These are phyloP conservation scores for Cladosporium phlei DNA, from an alignment of 2,329 filamentous ascomycete species.

Conservation along the genomic window DNA sequence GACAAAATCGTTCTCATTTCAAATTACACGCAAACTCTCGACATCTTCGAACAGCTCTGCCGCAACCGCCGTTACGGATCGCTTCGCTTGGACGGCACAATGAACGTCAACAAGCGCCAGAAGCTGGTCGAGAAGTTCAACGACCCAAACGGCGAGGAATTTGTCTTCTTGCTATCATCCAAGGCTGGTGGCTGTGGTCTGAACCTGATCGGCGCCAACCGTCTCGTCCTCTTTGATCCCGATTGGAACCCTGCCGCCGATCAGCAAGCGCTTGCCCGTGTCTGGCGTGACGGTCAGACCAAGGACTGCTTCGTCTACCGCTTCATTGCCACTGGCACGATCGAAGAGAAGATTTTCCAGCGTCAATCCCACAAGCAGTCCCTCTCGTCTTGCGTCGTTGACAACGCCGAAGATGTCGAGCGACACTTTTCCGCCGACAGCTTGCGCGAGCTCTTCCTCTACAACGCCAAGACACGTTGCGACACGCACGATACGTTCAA, in stretches of 20 bases:
- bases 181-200: constrained; percentile 96
- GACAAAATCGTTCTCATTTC: constrained; percentile 99
- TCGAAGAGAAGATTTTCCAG: constrained; percentile 99
- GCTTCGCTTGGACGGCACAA: constrained; percentile 87
- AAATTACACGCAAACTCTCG: constrained; percentile 94
- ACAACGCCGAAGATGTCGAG: constrained; percentile 94
- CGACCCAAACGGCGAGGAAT: constrained; percentile 81
- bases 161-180: constrained; percentile 91
- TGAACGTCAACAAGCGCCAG: constrained; percentile 95
- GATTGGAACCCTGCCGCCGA: constrained; percentile 95
- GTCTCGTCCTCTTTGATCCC: constrained; percentile 91
- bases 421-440: constrained; percentile 91
- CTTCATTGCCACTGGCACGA: constrained; percentile 97
- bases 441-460: constrained; percentile 89
- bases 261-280: constrained; percentile 91
- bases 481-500: constrained; percentile 99
- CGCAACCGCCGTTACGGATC: constrained; percentile 78
- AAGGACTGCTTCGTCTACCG: constrained; percentile 99
- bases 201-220: constrained; percentile 90
- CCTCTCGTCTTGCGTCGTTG: constrained; percentile 90
- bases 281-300: constrained; percentile 98
- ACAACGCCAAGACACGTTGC: constrained; percentile 74
- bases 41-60: constrained; percentile 89
- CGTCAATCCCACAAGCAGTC: constrained; percentile 97
- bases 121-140: constrained; percentile 99